phyloP scores from a whole-genome alignment of 1,139 yeast genomes.

The Blastobotrys ciferrii region DNA sequence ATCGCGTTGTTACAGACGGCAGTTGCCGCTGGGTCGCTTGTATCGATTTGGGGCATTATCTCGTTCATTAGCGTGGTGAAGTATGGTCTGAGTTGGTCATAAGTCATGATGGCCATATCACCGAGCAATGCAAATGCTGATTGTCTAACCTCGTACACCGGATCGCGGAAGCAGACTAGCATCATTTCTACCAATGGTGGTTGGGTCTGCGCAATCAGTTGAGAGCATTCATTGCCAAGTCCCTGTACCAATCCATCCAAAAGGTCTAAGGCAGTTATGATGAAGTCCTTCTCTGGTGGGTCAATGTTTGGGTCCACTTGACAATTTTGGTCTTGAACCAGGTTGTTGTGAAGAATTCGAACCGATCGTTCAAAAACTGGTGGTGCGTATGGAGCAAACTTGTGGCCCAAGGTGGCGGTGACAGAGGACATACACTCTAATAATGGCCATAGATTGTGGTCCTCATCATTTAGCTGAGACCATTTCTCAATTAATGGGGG shows the following conservation, averaged over 20 bases:
- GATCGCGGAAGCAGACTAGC: slow-evolving; percentile 71
- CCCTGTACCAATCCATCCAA: slow-evolving; percentile 94
- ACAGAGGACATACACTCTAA: slow-evolving; percentile 90
- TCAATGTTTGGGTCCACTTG: slow-evolving; percentile 66
- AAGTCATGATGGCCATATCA: slow-evolving; percentile 70
- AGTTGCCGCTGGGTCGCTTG: slow-evolving; percentile 48
- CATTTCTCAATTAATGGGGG: slow-evolving; percentile 84
- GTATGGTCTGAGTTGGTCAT: slow-evolving; percentile 57
- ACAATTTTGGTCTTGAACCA: slow-evolving; percentile 64
- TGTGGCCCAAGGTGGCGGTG: slow-evolving; percentile 80
- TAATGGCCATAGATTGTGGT: slow-evolving; percentile 84
- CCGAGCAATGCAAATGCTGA: slow-evolving; percentile 89
- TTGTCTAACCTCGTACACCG: slow-evolving; percentile 83
- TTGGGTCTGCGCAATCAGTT: slow-evolving; percentile 44
- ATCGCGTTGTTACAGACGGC: slow-evolving; percentile 85
- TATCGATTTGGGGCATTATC: slow-evolving; percentile 60
- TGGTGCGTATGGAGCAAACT: slow-evolving; percentile 85
- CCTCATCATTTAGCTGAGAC: slow-evolving; percentile 71
- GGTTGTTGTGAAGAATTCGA: slow-evolving; percentile 63
- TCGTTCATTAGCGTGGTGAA: slow-evolving; percentile 58
- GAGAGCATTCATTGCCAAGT: slow-evolving; percentile 60
- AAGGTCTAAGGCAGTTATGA: slow-evolving; percentile 84
- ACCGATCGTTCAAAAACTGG: slow-evolving; percentile 83
- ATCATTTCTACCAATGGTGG: slow-evolving; percentile 62
- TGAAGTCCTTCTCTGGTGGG: slow-evolving; percentile 86